phyloP scores from a whole-genome alignment of 306 rosid species.

The Trifolium dubium region DNA sequence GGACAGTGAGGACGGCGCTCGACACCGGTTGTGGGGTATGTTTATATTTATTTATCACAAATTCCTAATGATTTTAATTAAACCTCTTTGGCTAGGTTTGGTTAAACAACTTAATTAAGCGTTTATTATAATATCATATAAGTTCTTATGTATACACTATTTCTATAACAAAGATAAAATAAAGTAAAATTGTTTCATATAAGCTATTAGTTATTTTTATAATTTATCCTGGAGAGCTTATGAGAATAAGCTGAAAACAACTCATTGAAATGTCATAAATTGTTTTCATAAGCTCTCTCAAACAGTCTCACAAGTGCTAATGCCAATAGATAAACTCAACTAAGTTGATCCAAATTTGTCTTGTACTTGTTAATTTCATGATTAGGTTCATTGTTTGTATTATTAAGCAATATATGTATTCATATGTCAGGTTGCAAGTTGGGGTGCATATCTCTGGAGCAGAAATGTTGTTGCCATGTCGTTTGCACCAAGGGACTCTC shows the following conservation, averaged over 20 bases:
- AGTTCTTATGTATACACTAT: neutral
- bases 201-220: neutral
- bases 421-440: conserved; percentile 73
- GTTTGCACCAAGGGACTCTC: conserved; percentile 95
- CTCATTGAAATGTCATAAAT: neutral
- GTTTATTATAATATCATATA: neutral
- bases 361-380: neutral
- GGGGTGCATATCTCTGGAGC: conserved; percentile 97
- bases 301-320: neutral
- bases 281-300: neutral
- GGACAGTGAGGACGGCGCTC: conserved; percentile 82
- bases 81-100: neutral
- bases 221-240: neutral
- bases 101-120: neutral
- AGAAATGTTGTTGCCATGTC: conserved; percentile 94
- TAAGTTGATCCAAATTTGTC: neutral
- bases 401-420: conserved; percentile 33
- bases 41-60: conserved; percentile 9
- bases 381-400: conserved; percentile 23
- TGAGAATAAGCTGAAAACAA: neutral
- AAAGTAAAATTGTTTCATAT: neutral
- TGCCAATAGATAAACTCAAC: neutral
- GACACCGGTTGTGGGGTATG: conserved; percentile 96
- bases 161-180: neutral
- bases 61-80: conserved; percentile 8